phyloP scores from a whole-genome alignment of 2,329 filamentous ascomycete genomes.

The Fusarium sororula region DNA sequence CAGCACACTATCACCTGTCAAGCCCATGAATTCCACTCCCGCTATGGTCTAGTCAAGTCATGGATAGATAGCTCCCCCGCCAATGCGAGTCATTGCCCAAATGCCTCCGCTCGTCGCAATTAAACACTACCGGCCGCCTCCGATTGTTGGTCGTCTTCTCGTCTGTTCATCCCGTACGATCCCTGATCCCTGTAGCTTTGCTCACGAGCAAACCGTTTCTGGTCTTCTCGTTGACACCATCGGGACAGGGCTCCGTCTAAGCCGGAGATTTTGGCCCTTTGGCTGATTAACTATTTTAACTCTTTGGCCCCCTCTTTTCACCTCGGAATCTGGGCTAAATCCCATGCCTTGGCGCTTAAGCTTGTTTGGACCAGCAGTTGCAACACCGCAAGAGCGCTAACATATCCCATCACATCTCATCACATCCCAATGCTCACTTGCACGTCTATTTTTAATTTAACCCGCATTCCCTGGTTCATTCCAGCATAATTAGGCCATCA shows the following conservation, averaged over 20 bases:
- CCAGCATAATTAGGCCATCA: constrained; percentile 32
- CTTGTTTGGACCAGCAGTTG: constrained; percentile 29
- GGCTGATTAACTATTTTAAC: constrained; percentile 2
- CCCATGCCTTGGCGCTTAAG: constrained; percentile 37
- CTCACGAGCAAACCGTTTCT: background rate
- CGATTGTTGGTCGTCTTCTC: constrained; percentile 20
- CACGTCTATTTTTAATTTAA: constrained; percentile 51
- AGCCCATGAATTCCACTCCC: constrained; percentile 8
- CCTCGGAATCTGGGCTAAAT: constrained; percentile 43
- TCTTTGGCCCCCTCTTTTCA: constrained; percentile 25
- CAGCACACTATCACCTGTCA: constrained; percentile 11
- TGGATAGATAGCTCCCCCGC: constrained; percentile 30
- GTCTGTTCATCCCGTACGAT: constrained; percentile 21
- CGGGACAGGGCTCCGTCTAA: constrained; percentile 2
- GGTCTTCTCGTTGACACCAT: constrained; percentile 5
- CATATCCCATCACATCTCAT: constrained; percentile 34
- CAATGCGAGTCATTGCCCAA: constrained; percentile 43
- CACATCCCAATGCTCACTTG: constrained; percentile 23
- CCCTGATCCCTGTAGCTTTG: constrained; percentile 25
- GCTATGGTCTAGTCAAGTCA: constrained; percentile 25
- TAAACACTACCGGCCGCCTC: constrained; percentile 33
- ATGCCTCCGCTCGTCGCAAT: constrained; percentile 19
- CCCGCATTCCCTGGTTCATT: constrained; percentile 33
- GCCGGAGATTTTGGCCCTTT: constrained; percentile 27
- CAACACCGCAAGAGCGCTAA: constrained; percentile 39